Evolutionary conservation across 768 basidiomycete genomes (phyloP), one percentile per base, ranked within the genome.

Genomic region (Tulasnella sp.): DNA sequence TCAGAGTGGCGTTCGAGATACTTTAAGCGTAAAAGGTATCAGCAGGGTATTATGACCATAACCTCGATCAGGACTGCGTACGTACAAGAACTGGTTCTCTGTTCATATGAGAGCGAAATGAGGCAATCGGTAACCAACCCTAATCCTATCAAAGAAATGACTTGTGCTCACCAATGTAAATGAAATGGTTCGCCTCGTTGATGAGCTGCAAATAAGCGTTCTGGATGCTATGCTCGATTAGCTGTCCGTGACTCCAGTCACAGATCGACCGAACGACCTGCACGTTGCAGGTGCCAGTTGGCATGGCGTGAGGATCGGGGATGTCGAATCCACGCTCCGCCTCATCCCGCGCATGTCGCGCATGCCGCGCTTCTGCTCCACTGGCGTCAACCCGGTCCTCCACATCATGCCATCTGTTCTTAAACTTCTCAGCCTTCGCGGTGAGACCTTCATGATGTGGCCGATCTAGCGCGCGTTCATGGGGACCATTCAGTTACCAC

Each of bases 211-310:
- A 76, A 68, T 92, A 92, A 48, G 94, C 93, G 65, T 91, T 86
- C 72, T 96, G 93, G 62, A 98, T 90, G 69, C 87, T 91, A 60
- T 81, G 80, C 70, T 97, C 94, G 2, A 80, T 84, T 63, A 93
- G 74, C 38, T 93, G 86, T 2, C 94, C 94, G 65, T 92, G 89
- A 65, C 84, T 87, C 94, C 94, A 99, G 70, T 97, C 93, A 1
- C 78, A 82, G n/a, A 92, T 86, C 61, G 86, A 89, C 56, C 94
- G 79, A 46, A 90, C 77, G 12, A 79, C 90, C 73, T 97, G 91
- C 12, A 90, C 84, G 38, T 74, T 74, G 66, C 84, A 85, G 8
- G 75, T 75, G 1, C 78, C 78, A 24, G 76, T 77, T 5, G 72
- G 65, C 15, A 68, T 71, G 1, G 70, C 63, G 61, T 81, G 80